Conservation (phyloP, 345 rosid species). For the Eucalyptus curtisii region DNA sequence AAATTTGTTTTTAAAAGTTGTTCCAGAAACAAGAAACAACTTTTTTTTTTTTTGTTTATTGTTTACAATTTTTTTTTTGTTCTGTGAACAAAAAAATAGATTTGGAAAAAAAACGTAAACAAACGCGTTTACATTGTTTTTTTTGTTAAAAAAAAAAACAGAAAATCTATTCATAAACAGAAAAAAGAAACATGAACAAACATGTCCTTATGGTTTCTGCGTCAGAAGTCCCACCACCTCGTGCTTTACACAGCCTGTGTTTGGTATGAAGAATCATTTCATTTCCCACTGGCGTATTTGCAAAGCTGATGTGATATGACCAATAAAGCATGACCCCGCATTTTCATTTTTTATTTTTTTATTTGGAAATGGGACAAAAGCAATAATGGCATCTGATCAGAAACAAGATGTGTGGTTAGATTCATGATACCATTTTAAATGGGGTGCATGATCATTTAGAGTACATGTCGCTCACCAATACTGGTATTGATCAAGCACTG, state of each 20-base stretch:
- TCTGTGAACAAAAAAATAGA: too few species aligned
- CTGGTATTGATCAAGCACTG: neutral
- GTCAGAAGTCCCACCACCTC: neutral
- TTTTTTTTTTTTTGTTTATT: too few species aligned
- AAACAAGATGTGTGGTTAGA: neutral
- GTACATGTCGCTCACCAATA: neutral
- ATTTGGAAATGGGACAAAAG: neutral
- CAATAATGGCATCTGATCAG: neutral
- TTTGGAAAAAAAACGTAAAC: too few species aligned
- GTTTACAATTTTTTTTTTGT: too few species aligned
- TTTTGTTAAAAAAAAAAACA: too few species aligned
- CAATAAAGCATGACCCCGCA: neutral
- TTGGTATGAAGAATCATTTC: neutral
- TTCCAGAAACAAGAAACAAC: too few species aligned
- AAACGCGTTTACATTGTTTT: too few species aligned
- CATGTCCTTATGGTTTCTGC: neutral
- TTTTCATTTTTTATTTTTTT: neutral
- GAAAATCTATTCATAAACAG: too few species aligned
- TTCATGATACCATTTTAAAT: neutral
- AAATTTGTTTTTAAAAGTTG: too few species aligned
- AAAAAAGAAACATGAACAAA: too few species aligned
- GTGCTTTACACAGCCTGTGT: neutral
- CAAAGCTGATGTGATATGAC: neutral
- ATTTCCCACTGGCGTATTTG: neutral
- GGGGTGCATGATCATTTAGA: neutral